phyloP scores from a whole-genome alignment of 1,284 basidiomycete genomes.

The Cutaneotrichosporon mucoides region DNA sequence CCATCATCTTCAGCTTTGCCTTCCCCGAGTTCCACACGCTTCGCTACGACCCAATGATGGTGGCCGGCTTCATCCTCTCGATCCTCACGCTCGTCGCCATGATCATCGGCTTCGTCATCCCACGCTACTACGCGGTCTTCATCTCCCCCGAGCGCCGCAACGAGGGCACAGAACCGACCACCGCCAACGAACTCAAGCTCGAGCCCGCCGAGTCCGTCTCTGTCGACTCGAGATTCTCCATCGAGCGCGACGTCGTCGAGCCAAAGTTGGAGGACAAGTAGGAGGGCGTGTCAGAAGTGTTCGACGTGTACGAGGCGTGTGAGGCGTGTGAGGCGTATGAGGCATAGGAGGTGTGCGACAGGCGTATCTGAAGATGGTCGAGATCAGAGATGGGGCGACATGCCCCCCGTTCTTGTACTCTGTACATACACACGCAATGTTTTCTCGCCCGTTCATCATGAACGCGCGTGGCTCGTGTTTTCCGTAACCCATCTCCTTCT shows the following conservation, averaged over 20 bases:
- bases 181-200: slow-evolving; percentile 17
- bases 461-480: too few relatives aligned
- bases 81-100: slow-evolving; percentile 16
- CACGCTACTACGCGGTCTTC: slow-evolving; percentile 21
- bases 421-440: too few relatives aligned
- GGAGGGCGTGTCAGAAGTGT: not conserved
- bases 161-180: slow-evolving; percentile 21
- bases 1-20: slow-evolving; percentile 24
- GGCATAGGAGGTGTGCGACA: too few relatives aligned
- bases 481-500: too few relatives aligned
- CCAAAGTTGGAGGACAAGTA: not conserved
- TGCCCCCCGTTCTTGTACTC: too few relatives aligned
- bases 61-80: slow-evolving; percentile 23
- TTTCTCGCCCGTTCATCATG: too few relatives aligned
- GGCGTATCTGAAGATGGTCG: too few relatives aligned
- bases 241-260: not conserved
- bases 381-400: too few relatives aligned
- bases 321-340: too few relatives aligned
- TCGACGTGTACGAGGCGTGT: too few relatives aligned
- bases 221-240: not conserved
- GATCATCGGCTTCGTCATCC: slow-evolving; percentile 20
- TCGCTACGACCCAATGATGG: slow-evolving; percentile 27
- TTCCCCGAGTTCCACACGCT: slow-evolving; percentile 26
- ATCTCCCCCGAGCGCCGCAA: slow-evolving; percentile 16
- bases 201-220: slow-evolving; percentile 5